Evolutionary conservation across 2,329 filamentous ascomycete species (phyloP), one percentile per base, ranked within the genome.

Genomic region (Lithohypha guttulata): DNA sequence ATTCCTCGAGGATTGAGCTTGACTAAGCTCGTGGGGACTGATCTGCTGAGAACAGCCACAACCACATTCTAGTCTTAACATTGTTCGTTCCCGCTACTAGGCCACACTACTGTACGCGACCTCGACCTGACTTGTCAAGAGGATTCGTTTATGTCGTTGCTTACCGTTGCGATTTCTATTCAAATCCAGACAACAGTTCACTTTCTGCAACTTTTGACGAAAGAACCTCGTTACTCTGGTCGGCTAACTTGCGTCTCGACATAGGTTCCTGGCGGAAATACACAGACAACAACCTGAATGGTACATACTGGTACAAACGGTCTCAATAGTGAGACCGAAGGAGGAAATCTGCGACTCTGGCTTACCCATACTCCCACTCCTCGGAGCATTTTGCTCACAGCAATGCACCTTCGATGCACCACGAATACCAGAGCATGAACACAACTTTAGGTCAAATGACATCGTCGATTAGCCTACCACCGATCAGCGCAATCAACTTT

Each of bases 401-500:
- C 36, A 38, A 50, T 50, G 49, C 47, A 46, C 39, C 48, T 46
- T 43, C 26, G 27, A 39, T 39, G 35, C 34, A 33, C 20, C 39
- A 41, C 15, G 30, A n/a, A 25, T 43, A 45, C 34, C 43, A 48
- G 26, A 50, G 43, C 40, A 46, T 41, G 30, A 45, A 42, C 18
- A 43, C 45, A 42, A 43, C 45, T 19, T 30, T 50, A 9, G 46
- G 48, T 32, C 42, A 47, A 21, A 40, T 42, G 31, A 45, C 49
- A 34, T 41, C 44, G 19, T 42, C 49, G 8, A 52, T 52, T 31
- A 52, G 50, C 44, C 43, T 52, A 27, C 50, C 50, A 34, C 50
- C 50, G 25, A 51, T 52, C 43, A 51, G 48, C 42, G 49, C 46
- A 35, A 52, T 52, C 29, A 46, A 52, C 35, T 50, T 51, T 32